Base-by-base conservation (phyloP, 345 rosid genomes). In the Dipteronia sinensis region DNA sequence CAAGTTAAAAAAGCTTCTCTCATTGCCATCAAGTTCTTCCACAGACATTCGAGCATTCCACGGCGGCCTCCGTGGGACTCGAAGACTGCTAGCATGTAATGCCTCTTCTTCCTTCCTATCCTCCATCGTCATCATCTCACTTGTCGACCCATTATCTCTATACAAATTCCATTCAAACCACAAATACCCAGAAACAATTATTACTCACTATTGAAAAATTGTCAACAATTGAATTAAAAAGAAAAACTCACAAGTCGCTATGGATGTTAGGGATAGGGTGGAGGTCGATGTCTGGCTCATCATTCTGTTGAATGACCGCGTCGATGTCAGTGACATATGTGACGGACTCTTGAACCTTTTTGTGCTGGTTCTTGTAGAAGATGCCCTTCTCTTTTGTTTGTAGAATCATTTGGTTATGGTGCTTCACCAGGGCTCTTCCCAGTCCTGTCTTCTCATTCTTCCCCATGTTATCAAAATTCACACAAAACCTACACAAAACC, bases 381-480 rank as follows among this genome's bases (percentile, higher is more conserved):
- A 74, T 82, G 22, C 97, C 98, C 73, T 93, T 95, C 70, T 92
- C 98, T 80, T 92, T 95, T 46, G 97, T 78, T 81, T 92, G 87
- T 29, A 85, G 92, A 62, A 93, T 86, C 97, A 89, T 89, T 59
- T 92, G 92, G 83, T 91, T 95, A 72, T 94, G 97, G 81, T 94
- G 98, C 89, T 90, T 95, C 88, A 93, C 97, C 72, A 91, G 77
- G 1, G 97, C 82, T 72, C 99, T 86, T 0, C 98, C 99, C 0
- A 96, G 85, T 71, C 87, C 85, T 10, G 93, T 82, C 86, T 96
- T 94, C 83, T 89, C 93, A 74, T 62, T 77, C 74, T 66, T 67
- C 19, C 72, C 72, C 72, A 53, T 75, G 63, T 31, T 40, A 7
- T 42, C 46, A 42, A 7, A 34, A 9, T 42, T 42, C 10, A 42